A percentile compares a stretch with the other conserved stretches of the same genome.
These are phyloP conservation scores for Monilinia fructicola DNA, from an alignment of 2,329 filamentous ascomycete species.

Conservation along the genomic window DNA sequence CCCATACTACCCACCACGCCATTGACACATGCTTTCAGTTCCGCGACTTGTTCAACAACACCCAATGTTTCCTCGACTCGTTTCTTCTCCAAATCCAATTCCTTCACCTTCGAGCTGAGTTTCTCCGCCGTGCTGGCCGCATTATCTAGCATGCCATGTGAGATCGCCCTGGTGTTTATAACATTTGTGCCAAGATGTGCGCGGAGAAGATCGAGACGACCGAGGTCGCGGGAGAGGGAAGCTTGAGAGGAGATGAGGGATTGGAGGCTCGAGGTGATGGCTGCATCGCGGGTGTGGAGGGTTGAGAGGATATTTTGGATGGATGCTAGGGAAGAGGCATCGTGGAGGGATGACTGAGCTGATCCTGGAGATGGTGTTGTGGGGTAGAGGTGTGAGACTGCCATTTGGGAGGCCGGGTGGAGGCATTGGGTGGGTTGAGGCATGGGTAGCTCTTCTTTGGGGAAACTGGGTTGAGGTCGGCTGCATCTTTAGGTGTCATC, in stretches of 20 bases:
- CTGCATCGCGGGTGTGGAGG: constrained; percentile 73
- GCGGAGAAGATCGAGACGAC: constrained; percentile 82
- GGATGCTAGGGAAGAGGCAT: constrained; percentile 73
- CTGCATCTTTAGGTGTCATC: constrained; percentile 26
- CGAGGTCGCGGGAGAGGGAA: constrained; percentile 82
- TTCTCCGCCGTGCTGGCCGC: constrained; percentile 82
- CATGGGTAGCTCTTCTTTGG: constrained; percentile 35
- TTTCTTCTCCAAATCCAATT: constrained; percentile 86
- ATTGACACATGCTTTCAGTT: constrained; percentile 94
- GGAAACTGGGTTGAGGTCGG: constrained; percentile 24
- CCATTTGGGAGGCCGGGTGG: constrained; percentile 41
- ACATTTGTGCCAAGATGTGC: constrained; percentile 86
- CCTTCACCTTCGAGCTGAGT: constrained; percentile 82
- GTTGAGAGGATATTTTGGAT: constrained; percentile 74
- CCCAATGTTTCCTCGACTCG: constrained; percentile 86
- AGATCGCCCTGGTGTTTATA: constrained; percentile 77
- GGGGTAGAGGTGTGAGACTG: constrained; percentile 28
- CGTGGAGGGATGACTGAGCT: constrained; percentile 51
- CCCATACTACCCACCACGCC: constrained; percentile 96
- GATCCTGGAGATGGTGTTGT: constrained; percentile 26
- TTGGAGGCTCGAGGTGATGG: constrained; percentile 72
- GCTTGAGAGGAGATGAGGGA: constrained; percentile 78
- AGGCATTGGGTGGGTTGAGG: constrained; percentile 41
- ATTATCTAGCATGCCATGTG: constrained; percentile 85
- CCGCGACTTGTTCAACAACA: constrained; percentile 93